phyloP scores from a whole-genome alignment of 768 basidiomycete genomes.

The Phanerochaete carnosa region DNA sequence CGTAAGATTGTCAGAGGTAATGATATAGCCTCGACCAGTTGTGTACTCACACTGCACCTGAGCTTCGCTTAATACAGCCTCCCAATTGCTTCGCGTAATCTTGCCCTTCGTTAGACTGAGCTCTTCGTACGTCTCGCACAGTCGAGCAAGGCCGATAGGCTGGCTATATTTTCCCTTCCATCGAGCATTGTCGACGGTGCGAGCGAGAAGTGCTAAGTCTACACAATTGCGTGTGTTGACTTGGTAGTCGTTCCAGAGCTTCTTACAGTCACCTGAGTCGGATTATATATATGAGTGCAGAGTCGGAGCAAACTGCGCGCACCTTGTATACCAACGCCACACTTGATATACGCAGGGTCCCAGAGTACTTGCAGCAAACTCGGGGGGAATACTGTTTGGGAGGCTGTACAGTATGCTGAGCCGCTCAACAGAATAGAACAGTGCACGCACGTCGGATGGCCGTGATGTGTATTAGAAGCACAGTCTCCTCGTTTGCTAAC shows the following conservation, averaged over 20 bases:
- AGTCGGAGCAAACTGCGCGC: conserved; percentile 3
- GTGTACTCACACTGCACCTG: conserved; percentile 61
- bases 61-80: conserved; percentile 35
- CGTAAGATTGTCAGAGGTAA: neutral
- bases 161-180: conserved; percentile 72
- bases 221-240: conserved; percentile 50
- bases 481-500: conserved; percentile 51
- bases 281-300: neutral
- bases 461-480: conserved; percentile 65
- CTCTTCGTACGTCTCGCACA: conserved; percentile 60
- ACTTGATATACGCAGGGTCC: conserved; percentile 54
- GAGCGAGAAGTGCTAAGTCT: conserved; percentile 68
- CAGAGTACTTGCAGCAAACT: conserved; percentile 50
- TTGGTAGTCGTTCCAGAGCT: conserved; percentile 49
- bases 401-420: too few species aligned
- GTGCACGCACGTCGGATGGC: conserved; percentile 46
- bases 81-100: conserved; percentile 71
- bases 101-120: conserved; percentile 54
- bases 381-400: conserved; percentile 9
- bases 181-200: conserved; percentile 61
- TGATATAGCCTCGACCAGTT: neutral
- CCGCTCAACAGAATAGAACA: too few species aligned
- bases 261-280: conserved; percentile 59
- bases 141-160: conserved; percentile 59
- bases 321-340: conserved; percentile 76